Base-by-base conservation (phyloP, 129 eudicot species). In the Artemisia argyi region DNA sequence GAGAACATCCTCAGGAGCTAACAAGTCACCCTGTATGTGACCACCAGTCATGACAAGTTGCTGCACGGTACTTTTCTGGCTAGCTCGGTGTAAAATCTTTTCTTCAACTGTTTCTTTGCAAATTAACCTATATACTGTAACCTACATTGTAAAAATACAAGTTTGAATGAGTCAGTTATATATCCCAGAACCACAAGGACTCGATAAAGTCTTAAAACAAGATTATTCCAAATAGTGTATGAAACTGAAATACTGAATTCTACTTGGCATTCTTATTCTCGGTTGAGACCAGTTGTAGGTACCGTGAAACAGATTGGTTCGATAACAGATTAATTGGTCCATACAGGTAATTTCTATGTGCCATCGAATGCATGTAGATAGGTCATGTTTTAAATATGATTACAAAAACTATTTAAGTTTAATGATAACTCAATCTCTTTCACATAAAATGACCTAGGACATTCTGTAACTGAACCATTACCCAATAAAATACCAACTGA, bases 21-120 rank as follows among this genome's bases (percentile, higher is more conserved):
- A 86, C 52, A 88, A 80, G 82, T 94, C 99, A 56, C 99, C 99
- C 80, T 94, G 99, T 59, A 94, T 93, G 81, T 94, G 99, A 56
- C 99, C 99, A 35, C 99, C 99, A 5, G 99, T 94, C 99, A 94
- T 94, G 15, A 94, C 99, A 68, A 94, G 93, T 79, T 94, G 97
- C 80, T 94, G 99, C 44, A 94, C 99, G 0, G 99, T 94, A 80
- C 66, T 94, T 72, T 94, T 94, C 76, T 94, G 99, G 74, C 93
- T 94, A 22, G 99, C 99, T 84, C 99, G 88, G 69, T 87, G 96
- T 68, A 94, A 66, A 70, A 94, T 94, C 84, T 94, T 94, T 71
- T 94, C 99, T 74, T 94, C 99, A 20, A 94, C 97, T 0, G 99
- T 94, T 66, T 94, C 99, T 86, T 94, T 94, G 80, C 97, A 94